phyloP scores from a whole-genome alignment of 2,329 filamentous ascomycete species.

The Diplodia intermedia region DNA sequence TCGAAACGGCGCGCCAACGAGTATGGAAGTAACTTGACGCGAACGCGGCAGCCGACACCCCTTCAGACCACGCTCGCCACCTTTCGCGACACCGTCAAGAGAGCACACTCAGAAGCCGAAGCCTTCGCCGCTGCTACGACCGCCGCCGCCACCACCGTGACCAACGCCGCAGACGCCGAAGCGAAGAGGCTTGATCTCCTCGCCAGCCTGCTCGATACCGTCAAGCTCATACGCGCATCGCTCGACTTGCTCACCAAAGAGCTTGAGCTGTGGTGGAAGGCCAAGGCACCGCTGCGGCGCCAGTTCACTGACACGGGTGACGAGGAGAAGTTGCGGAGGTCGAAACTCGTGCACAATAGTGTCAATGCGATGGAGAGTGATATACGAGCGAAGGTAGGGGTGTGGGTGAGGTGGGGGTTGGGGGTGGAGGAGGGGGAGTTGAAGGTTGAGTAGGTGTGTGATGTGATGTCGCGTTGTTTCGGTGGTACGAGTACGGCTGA shows the following conservation, averaged over 20 bases:
- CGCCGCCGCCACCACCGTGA: too few relatives aligned
- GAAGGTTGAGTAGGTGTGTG: not conserved
- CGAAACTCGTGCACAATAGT: constrained; percentile 24
- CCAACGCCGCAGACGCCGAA: not conserved
- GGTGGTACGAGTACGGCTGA: not conserved
- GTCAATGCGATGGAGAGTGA: constrained; percentile 23
- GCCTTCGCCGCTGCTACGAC: not conserved
- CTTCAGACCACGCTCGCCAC: constrained; percentile 21
- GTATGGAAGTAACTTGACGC: not conserved
- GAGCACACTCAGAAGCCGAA: constrained; percentile 23
- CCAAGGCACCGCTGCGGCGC: constrained; percentile 19
- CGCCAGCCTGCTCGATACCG: not conserved
- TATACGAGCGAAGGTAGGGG: constrained; percentile 22
- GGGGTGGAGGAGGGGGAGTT: not conserved
- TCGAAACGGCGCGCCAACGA: too few relatives aligned
- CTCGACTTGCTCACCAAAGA: constrained; percentile 19
- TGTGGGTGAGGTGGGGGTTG: constrained; percentile 26
- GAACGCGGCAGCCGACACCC: constrained; percentile 18
- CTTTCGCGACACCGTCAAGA: constrained; percentile 4
- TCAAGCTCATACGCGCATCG: not conserved
- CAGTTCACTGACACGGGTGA: not conserved
- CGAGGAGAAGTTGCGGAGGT: constrained; percentile 8
- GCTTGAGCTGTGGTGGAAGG: constrained; percentile 26
- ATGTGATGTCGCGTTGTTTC: not conserved
- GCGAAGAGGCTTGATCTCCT: not conserved